phyloP scores from a whole-genome alignment of 2,329 filamentous ascomycete genomes.

The Sporothrix dimorphospora region DNA sequence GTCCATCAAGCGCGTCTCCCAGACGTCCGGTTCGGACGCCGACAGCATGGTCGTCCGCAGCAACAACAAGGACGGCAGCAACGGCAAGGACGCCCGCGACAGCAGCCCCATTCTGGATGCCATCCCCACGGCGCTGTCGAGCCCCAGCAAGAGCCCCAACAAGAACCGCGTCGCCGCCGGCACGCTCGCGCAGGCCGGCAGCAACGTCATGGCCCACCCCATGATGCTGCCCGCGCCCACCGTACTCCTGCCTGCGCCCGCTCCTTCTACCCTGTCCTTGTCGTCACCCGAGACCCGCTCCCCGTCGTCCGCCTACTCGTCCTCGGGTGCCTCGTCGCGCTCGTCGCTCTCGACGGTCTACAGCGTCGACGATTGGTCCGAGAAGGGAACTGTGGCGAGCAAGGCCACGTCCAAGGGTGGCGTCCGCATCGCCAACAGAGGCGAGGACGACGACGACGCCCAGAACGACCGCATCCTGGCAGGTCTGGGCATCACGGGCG shows the following conservation, averaged over 20 bases:
- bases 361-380: slow-evolving; percentile 55
- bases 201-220: slow-evolving; percentile 1
- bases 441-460: neutral
- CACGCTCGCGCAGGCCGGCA: neutral
- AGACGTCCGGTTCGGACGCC: slow-evolving; percentile 27
- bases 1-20: slow-evolving; percentile 25
- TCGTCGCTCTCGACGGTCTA: slow-evolving; percentile 61
- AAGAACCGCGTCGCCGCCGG: slow-evolving; percentile 24
- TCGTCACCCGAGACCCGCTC: slow-evolving; percentile 21
- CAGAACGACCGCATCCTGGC: slow-evolving; percentile 7
- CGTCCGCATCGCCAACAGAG: slow-evolving; percentile 26
- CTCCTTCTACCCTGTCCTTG: neutral
- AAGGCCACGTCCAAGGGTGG: slow-evolving; percentile 6
- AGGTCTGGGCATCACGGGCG: slow-evolving; percentile 24
- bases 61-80: slow-evolving; percentile 31
- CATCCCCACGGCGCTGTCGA: slow-evolving; percentile 31
- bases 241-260: neutral
- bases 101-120: slow-evolving; percentile 2
- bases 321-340: slow-evolving; percentile 25
- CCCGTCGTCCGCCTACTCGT: slow-evolving; percentile 27
- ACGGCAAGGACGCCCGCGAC: slow-evolving; percentile 15
- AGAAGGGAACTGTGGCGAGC: slow-evolving; percentile 35
- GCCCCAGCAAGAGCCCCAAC: slow-evolving; percentile 31
- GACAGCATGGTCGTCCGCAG: slow-evolving; percentile 30
- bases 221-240: neutral